A percentile compares a stretch with the other conserved stretches of the same genome.
Evolutionary conservation across 331 rosid genomes (phyloP).

Genomic region (Phaseolus coccineus): DNA sequence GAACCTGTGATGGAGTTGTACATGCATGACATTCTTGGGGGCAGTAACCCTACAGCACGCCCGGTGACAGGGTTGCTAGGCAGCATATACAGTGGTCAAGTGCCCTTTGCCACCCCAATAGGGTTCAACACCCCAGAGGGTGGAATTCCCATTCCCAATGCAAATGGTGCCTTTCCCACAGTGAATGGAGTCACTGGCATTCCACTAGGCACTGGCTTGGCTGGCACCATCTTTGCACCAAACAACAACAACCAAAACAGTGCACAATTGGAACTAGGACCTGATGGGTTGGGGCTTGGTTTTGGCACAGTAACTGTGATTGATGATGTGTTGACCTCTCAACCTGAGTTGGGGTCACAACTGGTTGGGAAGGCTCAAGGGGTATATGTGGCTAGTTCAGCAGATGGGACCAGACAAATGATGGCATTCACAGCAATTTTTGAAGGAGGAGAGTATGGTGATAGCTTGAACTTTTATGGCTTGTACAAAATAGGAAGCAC

Average conservation of each 20-base stretch:
- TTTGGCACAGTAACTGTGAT: conserved; percentile 85
- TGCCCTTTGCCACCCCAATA: conserved; percentile 66
- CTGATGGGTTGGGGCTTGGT: conserved; percentile 79
- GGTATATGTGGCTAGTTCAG: conserved; percentile 85
- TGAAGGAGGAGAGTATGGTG: conserved; percentile 84
- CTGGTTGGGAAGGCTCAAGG: conserved; percentile 75
- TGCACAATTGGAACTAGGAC: conserved; percentile 56
- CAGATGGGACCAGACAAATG: conserved; percentile 77
- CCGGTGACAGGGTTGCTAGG: conserved; percentile 86
- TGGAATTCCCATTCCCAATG: conserved; percentile 77
- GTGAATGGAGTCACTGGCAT: conserved; percentile 81
- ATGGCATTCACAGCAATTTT: conserved; percentile 81
- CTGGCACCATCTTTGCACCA: conserved; percentile 74
- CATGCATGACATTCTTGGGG: conserved; percentile 89
- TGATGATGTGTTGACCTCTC: conserved; percentile 71
- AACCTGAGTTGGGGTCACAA: conserved; percentile 82
- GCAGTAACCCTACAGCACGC: conserved; percentile 76
- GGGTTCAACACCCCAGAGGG: conserved; percentile 72
- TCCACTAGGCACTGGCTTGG: conserved; percentile 80
- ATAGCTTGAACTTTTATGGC: conserved; percentile 72
- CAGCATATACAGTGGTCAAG: conserved; percentile 82
- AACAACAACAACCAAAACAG: conserved; percentile 47
- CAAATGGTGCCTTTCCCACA: conserved; percentile 82
- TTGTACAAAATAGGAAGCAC: conserved; percentile 64
- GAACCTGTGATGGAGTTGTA: background rate